Evolutionary conservation across 495 filamentous ascomycete genomes (phyloP), one percentile per base, ranked within the genome.

Genomic region (Aspergillus bridgeri): DNA sequence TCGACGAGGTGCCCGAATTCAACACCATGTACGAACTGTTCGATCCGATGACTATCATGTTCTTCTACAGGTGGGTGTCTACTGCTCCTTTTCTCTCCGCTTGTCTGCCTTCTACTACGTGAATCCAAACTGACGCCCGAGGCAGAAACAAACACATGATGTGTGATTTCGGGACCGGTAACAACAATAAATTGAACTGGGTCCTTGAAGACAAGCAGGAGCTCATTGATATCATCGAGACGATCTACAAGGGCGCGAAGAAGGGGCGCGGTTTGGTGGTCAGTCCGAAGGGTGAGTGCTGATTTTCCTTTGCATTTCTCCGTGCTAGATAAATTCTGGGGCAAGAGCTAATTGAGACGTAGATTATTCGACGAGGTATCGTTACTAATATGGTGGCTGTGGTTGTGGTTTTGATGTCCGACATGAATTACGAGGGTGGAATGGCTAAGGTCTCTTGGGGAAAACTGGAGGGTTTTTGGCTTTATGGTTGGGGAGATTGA

Each of bases 121-220:
- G 7, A 38, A 13, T 15, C 1, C 33, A 15, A 8, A 13, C 33
- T 38, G 13, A 38, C 33, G 1, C 6, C 5, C 11, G 33, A 38
- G 3, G 9, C 9, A 38, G 94, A 48, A 98, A 98, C 70, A 98
- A 97, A 73, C 92, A 98, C 72, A 98, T 98, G 87, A 94, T 95
- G 90, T 92, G 76, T 70, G 94, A 97, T 85, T 94, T 96, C 61
- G 93, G 94, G 13, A 98, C 95, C 5, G 94, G 94, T 64, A 96
- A 98, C 76, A 98, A 98, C 72, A 98, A 98, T 74, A 96, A 96
- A 71, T 80, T 96, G 65, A 98, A 97, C 73, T 98, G 90, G 86
- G 92, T 98, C 42, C 73, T 97, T 54, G 94, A 98, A 74, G 94
- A 98, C 68, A 98, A 98, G 75, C 94, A 98, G 72, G 94, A 98